phyloP scores from a whole-genome alignment of 2,329 filamentous ascomycete species.

The Cladorrhinum sp. region DNA sequence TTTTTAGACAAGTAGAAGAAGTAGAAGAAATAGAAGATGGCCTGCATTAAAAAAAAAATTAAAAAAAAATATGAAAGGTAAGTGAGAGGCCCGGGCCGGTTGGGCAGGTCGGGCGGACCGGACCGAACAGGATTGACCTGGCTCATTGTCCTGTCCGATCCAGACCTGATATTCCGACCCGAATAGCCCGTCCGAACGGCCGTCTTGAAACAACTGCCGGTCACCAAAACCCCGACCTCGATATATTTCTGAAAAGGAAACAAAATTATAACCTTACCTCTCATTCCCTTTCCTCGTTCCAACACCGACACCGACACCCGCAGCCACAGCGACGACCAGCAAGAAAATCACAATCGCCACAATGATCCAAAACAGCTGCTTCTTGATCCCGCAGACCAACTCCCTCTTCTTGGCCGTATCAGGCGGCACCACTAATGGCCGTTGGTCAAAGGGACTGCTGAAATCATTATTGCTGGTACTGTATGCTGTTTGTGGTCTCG shows the following conservation, averaged over 20 bases:
- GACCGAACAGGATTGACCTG: not conserved
- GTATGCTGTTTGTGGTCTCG: conserved; percentile 3
- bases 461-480: conserved; percentile 6
- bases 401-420: not conserved
- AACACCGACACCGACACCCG: conserved; percentile 35
- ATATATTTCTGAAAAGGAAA: not conserved
- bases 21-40: not conserved
- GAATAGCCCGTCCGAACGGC: not conserved
- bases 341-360: conserved; percentile 31
- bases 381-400: conserved; percentile 32
- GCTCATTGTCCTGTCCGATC: too few species aligned
- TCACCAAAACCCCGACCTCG: not conserved
- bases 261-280: conserved; percentile 15
- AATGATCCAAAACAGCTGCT: conserved; percentile 30
- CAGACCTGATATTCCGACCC: not conserved
- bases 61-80: not conserved
- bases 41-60: too few species aligned
- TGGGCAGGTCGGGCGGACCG: not conserved
- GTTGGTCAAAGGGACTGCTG: conserved; percentile 12
- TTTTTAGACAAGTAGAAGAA: not conserved
- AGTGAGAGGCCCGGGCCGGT: too few species aligned
- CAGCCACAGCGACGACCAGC: conserved; percentile 31
- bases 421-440: conserved; percentile 4
- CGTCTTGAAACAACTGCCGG: not conserved
- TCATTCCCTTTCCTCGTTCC: conserved; percentile 9